Base-by-base conservation (phyloP, 176 grass and related monocot genomes). In the Aechmea fasciata region DNA sequence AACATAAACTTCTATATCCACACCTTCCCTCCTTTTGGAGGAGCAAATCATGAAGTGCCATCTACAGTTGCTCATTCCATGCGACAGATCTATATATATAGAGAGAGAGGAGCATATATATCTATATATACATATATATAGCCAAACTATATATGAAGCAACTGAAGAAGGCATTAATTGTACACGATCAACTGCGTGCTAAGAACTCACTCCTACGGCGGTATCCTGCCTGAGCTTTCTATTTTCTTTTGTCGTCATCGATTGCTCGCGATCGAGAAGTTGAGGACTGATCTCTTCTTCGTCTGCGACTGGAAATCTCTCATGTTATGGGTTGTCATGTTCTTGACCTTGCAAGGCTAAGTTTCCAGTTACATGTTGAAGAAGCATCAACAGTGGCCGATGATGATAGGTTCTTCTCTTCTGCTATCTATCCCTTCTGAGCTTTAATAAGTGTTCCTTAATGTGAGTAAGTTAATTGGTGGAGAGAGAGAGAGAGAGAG, bases 301-400 rank as follows among this genome's bases (percentile, higher is more conserved):
- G 50, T 69, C 77, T n/a, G 13, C 53, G 72, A 62, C 72, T 50
- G 71, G 82, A 66, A 77, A 85, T 78, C 73, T 70, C 68, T 83
- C 73, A 88, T 84, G 51, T 85, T 77, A 76, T 79, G 50, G 25
- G 2, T 41, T 69, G 13, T 50, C n/a, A 54, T 53, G 9, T 82
- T 80, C 83, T 90, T 86, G 83, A 83, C 73, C 83, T 83, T 90
- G 77, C 73, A 86, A 90, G 83, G 66, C 83, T 71, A 78, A 64
- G 50, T 10, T 74, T 3, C 3, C 48, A 13, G 47, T 75, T 78
- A 19, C n/a, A 29, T 77, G 69, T 12, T 61, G 1, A 41, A 25
- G 62, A 66, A 5, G 29, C 26, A 1, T 52, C 12, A 49, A 15
- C 8, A 11, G 51, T 52, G 11, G 15, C 48, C 59, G 13, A 48